phyloP scores from a whole-genome alignment of 2,329 filamentous ascomycete genomes.

The Chaetomium sp. region DNA sequence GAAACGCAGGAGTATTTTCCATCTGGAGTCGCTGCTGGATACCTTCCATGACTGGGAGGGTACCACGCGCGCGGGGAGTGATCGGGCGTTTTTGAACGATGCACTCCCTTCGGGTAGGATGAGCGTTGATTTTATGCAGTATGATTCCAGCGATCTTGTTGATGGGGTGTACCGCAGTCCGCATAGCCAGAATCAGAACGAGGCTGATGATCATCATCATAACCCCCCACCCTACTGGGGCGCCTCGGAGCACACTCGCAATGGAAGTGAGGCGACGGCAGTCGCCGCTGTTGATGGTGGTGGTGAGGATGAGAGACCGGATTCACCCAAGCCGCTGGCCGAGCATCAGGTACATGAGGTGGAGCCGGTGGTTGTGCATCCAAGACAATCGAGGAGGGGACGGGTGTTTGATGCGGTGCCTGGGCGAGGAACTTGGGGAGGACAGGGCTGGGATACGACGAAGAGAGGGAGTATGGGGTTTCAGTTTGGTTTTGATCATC shows the following conservation, averaged over 20 bases:
- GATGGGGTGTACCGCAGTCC: background rate
- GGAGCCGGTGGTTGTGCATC: background rate
- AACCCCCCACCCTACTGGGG: no score
- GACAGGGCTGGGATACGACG: no score
- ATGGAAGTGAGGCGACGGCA: background rate
- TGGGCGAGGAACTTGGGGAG: no score
- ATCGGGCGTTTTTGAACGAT: background rate
- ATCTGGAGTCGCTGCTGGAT: background rate
- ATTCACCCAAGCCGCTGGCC: background rate
- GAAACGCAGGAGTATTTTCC: background rate
- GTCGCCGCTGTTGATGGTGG: background rate
- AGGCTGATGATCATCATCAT: background rate
- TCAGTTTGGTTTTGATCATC: no score
- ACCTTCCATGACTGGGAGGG: slow-evolving; percentile 1
- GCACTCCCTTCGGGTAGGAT: background rate
- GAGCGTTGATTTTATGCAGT: background rate
- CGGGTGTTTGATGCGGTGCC: no score
- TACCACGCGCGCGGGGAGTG: background rate
- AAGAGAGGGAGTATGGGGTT: no score
- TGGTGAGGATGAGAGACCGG: background rate
- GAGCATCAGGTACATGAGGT: background rate
- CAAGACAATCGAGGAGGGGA: no score
- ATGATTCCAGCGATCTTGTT: background rate
- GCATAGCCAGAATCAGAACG: background rate
- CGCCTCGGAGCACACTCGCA: no score